Conservation (phyloP, 2,329 filamentous ascomycete species). For the Daldinia sp. region DNA sequence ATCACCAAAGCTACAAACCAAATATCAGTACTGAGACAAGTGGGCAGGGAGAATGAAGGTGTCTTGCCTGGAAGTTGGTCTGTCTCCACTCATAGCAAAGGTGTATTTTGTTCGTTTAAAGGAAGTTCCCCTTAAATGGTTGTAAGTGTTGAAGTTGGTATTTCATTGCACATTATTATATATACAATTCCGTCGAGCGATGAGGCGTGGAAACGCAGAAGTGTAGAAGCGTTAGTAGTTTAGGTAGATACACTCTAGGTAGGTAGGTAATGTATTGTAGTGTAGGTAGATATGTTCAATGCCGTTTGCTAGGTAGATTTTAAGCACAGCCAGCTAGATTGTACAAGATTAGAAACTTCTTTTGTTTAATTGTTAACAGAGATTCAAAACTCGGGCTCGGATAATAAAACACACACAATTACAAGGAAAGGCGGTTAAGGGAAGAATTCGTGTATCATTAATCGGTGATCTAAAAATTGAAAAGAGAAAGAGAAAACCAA, state of each 20-base stretch:
- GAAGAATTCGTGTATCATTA: constrained; percentile 35
- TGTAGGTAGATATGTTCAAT: constrained; percentile 2
- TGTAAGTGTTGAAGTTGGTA: constrained; percentile 35
- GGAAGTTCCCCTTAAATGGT: constrained; percentile 19
- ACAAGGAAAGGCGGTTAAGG: constrained; percentile 23
- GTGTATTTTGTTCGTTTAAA: constrained; percentile 38
- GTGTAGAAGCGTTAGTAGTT: not conserved
- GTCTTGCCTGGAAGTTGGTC: constrained; percentile 65
- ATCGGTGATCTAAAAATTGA: constrained; percentile 33
- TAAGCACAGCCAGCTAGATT: constrained; percentile 1
- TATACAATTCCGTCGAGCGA: constrained; percentile 29
- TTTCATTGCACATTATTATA: constrained; percentile 45
- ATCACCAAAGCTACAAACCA: constrained; percentile 68
- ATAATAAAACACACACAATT: constrained; percentile 20
- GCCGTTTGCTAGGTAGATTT: constrained; percentile 32
- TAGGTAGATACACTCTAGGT: constrained; percentile 2
- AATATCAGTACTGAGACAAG: constrained; percentile 42
- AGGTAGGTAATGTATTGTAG: not conserved
- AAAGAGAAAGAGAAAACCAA: constrained; percentile 32
- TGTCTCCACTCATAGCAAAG: constrained; percentile 74
- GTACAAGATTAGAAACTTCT: constrained; percentile 10
- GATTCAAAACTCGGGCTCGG: constrained; percentile 9
- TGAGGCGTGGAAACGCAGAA: not conserved
- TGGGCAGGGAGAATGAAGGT: constrained; percentile 37
- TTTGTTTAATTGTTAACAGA: constrained; percentile 13